Evolutionary conservation across 768 basidiomycete genomes (phyloP).

Genomic region (Lentinula boryana): DNA sequence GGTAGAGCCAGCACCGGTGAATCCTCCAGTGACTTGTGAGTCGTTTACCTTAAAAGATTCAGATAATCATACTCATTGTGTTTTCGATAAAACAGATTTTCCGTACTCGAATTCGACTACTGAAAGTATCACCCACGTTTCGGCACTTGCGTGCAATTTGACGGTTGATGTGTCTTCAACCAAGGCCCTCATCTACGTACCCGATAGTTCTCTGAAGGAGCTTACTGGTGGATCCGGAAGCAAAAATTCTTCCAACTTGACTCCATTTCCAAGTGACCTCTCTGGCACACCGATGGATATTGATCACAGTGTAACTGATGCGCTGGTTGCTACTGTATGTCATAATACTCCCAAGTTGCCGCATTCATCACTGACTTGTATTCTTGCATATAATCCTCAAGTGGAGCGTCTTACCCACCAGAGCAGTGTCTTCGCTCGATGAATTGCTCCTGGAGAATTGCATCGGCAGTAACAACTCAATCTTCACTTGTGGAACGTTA

Average conservation of each 20-base stretch:
- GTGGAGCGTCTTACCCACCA: neutral
- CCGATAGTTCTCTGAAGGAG: neutral
- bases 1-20: neutral
- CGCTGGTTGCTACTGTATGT: neutral
- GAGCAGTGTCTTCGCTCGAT: neutral
- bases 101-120: neutral
- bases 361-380: neutral
- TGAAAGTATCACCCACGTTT: neutral
- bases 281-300: neutral
- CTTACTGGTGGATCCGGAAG: neutral
- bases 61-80: too few relatives aligned
- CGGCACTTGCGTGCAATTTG: conserved; percentile 6
- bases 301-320: neutral
- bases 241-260: neutral
- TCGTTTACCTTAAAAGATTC: too few relatives aligned
- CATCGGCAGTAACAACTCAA: neutral
- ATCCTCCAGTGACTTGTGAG: conserved; percentile 1
- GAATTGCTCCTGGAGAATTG: neutral
- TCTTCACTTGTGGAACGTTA: neutral
- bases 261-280: neutral
- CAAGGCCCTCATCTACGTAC: neutral
- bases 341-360: neutral
- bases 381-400: neutral
- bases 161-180: neutral
- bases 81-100: neutral